A percentile compares a stretch with the other conserved stretches of the same genome.
phyloP scores from a whole-genome alignment of 1,284 basidiomycete genomes.

The Mycena citricolor region DNA sequence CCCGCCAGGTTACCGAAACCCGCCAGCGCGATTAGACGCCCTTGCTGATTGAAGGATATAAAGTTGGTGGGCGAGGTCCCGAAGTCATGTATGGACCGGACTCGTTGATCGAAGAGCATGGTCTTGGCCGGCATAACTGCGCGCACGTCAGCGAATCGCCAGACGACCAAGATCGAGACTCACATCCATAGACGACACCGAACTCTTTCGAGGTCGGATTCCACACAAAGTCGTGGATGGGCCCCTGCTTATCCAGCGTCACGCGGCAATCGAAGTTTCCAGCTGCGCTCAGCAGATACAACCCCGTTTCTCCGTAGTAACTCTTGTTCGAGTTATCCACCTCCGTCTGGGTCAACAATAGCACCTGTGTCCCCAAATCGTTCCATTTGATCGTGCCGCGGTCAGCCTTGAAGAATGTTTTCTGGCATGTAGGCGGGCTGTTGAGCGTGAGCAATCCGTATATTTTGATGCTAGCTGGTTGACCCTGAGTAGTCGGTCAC shows the following conservation, averaged over 20 bases:
- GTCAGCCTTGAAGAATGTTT: slow-evolving; percentile 97
- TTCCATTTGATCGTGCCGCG: slow-evolving; percentile 97
- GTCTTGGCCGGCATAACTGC: slow-evolving; percentile 94
- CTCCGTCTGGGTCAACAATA: slow-evolving; percentile 93
- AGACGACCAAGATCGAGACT: slow-evolving; percentile 35
- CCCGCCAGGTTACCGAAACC: slow-evolving; percentile 97
- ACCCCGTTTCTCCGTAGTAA: slow-evolving; percentile 96
- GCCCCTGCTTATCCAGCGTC: slow-evolving; percentile 93
- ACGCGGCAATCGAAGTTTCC: slow-evolving; percentile 95
- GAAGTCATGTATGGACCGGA: slow-evolving; percentile 88
- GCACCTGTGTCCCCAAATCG: slow-evolving; percentile 80
- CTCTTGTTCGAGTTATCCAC: slow-evolving; percentile 97
- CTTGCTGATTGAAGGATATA: slow-evolving; percentile 94
- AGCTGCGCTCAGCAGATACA: slow-evolving; percentile 91
- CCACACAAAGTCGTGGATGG: slow-evolving; percentile 96
- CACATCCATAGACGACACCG: slow-evolving; percentile 93
- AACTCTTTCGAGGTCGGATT: slow-evolving; percentile 98
- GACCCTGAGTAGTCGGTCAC: slow-evolving; percentile 51
- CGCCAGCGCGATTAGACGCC: slow-evolving; percentile 83
- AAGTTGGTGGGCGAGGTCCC: slow-evolving; percentile 89
- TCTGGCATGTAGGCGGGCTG: slow-evolving; percentile 68
- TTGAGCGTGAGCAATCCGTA: slow-evolving; percentile 72
- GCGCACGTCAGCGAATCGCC: slow-evolving; percentile 3
- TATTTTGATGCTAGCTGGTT: slow-evolving; percentile 88
- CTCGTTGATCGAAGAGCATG: slow-evolving; percentile 88